Base-by-base conservation (phyloP, 345 rosid species). In the Carallia brachiata region DNA sequence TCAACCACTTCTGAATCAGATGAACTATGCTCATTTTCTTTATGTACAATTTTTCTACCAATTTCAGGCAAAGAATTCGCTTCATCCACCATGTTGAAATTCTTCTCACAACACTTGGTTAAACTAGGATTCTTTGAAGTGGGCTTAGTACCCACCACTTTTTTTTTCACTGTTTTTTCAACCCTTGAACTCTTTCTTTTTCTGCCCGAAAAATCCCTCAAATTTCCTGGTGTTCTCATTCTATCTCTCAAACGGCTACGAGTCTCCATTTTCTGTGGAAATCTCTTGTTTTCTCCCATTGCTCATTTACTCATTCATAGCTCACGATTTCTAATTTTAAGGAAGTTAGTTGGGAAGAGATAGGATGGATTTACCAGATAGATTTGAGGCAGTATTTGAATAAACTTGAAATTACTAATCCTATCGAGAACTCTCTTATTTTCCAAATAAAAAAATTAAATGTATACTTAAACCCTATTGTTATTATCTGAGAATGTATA, bases 1-100 rank as follows among this genome's bases (percentile, higher is more conserved):
- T 70, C 76, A 68, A 85, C 56, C 15, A 84, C 79, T 66, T 84
- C 90, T 18, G 84, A 80, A 79, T 89, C 90, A 13, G 83, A 85
- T 19, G 76, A 67, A 77, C 69, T 50, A 52, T 62, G 79, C 61
- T 52, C 73, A 59, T 79, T 65, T 36, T 68, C 80, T 65, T 63
- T 82, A 68, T 81, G 56, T 34, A 75, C 67, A 39, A 80, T 74
- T 74, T 32, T 36, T 47, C 50, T 37, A 53, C 70, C 82, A 72
- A 17, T 70, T 62, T 70, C 68, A 76, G 79, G 44, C 6, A 72
- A 10, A 72, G 15, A 69, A 55, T 56, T 62, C 39, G 77, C 6
- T 60, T 82, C 76, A 65, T 84, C 87, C 36, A 71, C 6, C 54
- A 62, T 32, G 34, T 52, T 39, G 61, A 60, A 4, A 52, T 63